These are phyloP conservation scores for Groenewaldozyma tartarivorans DNA, from an alignment of 805 yeast genomes.

Conservation along the genomic window DNA sequence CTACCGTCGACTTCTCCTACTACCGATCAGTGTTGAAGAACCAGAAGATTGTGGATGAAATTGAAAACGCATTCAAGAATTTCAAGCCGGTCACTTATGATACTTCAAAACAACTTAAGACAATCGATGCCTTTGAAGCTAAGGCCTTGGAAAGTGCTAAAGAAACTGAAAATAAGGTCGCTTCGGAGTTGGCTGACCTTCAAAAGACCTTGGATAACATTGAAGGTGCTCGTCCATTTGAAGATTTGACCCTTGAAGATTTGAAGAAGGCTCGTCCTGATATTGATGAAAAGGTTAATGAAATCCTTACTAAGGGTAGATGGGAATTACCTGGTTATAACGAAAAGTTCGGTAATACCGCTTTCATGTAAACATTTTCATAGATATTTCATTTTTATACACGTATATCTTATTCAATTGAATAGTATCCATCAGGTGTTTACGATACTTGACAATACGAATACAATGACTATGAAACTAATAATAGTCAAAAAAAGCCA, in stretches of 20 bases:
- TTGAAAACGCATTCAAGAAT: constrained; percentile 62
- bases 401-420: neutral
- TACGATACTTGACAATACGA: too few relatives aligned
- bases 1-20: constrained; percentile 69
- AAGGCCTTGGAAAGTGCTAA: constrained; percentile 94
- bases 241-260: constrained; percentile 92
- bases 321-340: constrained; percentile 98
- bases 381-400: neutral
- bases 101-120: constrained; percentile 78
- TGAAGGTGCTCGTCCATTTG: constrained; percentile 95
- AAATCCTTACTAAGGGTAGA: constrained; percentile 93
- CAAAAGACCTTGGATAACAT: constrained; percentile 86
- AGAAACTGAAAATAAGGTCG: constrained; percentile 81
- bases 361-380: constrained; percentile 55
- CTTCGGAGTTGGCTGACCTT: constrained; percentile 75
- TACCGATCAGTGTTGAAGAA: constrained; percentile 79
- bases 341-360: constrained; percentile 96
- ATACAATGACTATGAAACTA: too few relatives aligned
- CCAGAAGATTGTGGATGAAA: constrained; percentile 64
- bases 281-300: constrained; percentile 88
- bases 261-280: constrained; percentile 95
- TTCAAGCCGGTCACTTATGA: constrained; percentile 84
- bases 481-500: too few relatives aligned
- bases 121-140: constrained; percentile 87
- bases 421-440: too few relatives aligned